Conservation (phyloP, 1,284 basidiomycete species). For the Psilocybe mexicana region DNA sequence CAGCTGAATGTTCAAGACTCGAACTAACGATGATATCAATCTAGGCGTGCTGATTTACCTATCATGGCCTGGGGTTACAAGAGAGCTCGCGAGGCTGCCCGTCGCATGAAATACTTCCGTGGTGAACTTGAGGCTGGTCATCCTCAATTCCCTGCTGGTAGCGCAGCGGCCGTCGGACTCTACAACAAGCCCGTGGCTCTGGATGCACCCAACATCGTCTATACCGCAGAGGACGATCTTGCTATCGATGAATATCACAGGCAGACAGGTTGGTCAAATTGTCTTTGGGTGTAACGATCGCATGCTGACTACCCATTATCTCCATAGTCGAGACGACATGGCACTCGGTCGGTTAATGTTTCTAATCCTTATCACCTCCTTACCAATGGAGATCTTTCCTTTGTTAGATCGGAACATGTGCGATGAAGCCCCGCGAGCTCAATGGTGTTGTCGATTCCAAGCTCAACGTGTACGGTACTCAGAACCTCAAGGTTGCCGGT, state of each 20-base stretch:
- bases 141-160: constrained; percentile 49
- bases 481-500: constrained; percentile 58
- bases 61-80: constrained; percentile 60
- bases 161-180: constrained; percentile 40
- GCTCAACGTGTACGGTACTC: constrained; percentile 64
- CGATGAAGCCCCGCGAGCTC: constrained; percentile 61
- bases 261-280: constrained; percentile 19
- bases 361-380: not conserved
- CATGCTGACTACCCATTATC: not conserved
- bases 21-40: not conserved
- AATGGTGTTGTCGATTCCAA: constrained; percentile 65
- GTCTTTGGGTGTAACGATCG: not conserved
- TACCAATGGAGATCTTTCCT: not conserved
- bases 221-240: constrained; percentile 57
- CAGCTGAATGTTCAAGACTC: not conserved
- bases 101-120: constrained; percentile 56
- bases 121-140: constrained; percentile 50
- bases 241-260: constrained; percentile 47
- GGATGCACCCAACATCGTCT: constrained; percentile 49
- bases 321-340: constrained; percentile 46
- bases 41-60: constrained; percentile 53
- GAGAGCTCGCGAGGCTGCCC: constrained; percentile 51
- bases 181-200: constrained; percentile 39
- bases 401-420: constrained; percentile 59
- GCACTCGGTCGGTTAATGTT: constrained; percentile 49